A percentile compares a stretch with the other conserved stretches of the same genome.
Evolutionary conservation across 2,329 filamentous ascomycete species (phyloP).

Genomic region (Bimuria novae-zelandiae): DNA sequence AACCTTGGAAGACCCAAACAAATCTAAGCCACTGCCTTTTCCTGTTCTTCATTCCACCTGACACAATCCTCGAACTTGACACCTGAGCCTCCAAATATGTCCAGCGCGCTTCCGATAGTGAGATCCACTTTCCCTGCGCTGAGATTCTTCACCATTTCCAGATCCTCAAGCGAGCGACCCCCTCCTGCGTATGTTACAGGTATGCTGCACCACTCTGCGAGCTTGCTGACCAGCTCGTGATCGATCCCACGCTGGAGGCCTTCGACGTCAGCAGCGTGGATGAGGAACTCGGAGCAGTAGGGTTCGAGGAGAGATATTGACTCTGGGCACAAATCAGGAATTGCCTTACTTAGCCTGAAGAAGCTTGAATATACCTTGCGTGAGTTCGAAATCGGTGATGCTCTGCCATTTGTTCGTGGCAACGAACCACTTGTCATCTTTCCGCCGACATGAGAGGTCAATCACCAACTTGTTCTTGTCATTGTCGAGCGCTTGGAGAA

Average conservation of each 20-base stretch:
- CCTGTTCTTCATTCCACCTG: constrained; percentile 70
- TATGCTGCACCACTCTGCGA: constrained; percentile 86
- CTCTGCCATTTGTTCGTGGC: constrained; percentile 99
- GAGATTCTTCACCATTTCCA: constrained; percentile 78
- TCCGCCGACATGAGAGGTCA: constrained; percentile 86
- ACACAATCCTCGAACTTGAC: constrained; percentile 90
- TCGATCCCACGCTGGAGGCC: constrained; percentile 91
- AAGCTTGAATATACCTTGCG: constrained; percentile 64
- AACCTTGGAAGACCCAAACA: too few species aligned
- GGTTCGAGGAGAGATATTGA: constrained; percentile 81
- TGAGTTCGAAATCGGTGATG: constrained; percentile 94
- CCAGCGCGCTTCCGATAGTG: constrained; percentile 93
- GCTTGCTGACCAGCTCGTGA: constrained; percentile 73
- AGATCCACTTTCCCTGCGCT: constrained; percentile 85
- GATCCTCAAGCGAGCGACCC: constrained; percentile 78
- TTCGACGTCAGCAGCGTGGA: constrained; percentile 96
- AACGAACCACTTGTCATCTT: constrained; percentile 84
- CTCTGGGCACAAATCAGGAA: constrained; percentile 56
- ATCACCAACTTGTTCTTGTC: constrained; percentile 86
- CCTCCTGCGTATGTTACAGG: constrained; percentile 97
- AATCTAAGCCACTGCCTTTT: background rate
- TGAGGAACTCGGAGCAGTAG: constrained; percentile 94
- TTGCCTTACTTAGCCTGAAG: background rate
- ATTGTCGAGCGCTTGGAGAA: constrained; percentile 72
- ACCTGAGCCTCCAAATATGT: constrained; percentile 89